Percentiles rank a stretch among this genome's conserved stretches.
Conservation (phyloP, 345 rosid genomes). For the Cardamine occulta region DNA sequence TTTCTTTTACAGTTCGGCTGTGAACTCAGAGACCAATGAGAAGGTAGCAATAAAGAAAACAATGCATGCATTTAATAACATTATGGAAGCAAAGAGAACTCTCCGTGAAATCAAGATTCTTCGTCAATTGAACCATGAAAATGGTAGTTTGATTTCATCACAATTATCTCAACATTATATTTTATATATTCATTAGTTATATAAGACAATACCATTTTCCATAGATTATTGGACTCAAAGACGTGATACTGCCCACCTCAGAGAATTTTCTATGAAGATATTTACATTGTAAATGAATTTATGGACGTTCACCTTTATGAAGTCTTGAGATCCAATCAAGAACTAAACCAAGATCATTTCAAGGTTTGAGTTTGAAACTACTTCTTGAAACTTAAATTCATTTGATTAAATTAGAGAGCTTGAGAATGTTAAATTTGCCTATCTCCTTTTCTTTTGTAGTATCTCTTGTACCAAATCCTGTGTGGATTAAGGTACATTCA, state of each 20-base stretch:
- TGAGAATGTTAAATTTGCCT: neutral
- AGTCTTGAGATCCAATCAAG: conserved; percentile 66
- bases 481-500: conserved; percentile 95
- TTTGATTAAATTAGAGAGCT: conserved; percentile 7
- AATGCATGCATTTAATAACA: conserved; percentile 76
- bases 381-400: neutral
- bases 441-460: conserved; percentile 52
- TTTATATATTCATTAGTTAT: neutral
- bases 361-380: conserved; percentile 53
- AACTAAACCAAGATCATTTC: conserved; percentile 65
- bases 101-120: conserved; percentile 97
- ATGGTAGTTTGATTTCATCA: conserved; percentile 59
- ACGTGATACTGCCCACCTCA: conserved; percentile 83
- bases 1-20: conserved; percentile 56
- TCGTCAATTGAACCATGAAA: conserved; percentile 95
- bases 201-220: conserved; percentile 28
- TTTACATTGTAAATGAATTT: conserved; percentile 83
- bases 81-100: conserved; percentile 85
- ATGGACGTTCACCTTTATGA: conserved; percentile 77
- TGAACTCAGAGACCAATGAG: conserved; percentile 81
- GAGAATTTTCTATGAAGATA: conserved; percentile 72
- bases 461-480: conserved; percentile 86
- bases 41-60: conserved; percentile 90
- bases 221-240: conserved; percentile 92
- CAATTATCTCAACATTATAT: neutral